These are phyloP conservation scores for Sutorius australiensis DNA, from an alignment of 768 basidiomycete species.

Conservation along the genomic window DNA sequence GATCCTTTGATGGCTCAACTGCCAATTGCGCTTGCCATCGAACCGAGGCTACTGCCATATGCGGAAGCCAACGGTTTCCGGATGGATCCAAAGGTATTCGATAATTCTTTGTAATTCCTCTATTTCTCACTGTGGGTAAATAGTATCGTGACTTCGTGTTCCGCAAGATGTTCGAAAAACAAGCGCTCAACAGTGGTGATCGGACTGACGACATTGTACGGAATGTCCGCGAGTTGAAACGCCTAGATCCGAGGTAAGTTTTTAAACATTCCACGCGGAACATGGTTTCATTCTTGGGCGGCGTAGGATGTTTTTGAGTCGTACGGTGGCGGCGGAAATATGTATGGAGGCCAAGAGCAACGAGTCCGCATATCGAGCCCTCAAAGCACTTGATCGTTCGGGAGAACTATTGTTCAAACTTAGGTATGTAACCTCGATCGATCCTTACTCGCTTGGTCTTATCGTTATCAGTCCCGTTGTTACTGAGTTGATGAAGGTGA, in stretches of 20 bases:
- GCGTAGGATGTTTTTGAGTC: conserved; percentile 73
- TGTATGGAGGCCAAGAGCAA: conserved; percentile 79
- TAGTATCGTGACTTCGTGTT: conserved; percentile 86
- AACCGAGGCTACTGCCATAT: conserved; percentile 68
- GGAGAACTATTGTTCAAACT: conserved; percentile 68
- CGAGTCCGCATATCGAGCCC: conserved; percentile 61
- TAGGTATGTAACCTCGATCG: conserved; percentile 39
- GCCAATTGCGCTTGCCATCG: conserved; percentile 71
- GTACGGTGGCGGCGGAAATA: conserved; percentile 79
- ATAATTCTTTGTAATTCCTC: not conserved
- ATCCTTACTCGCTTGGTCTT: not conserved
- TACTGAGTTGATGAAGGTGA: conserved; percentile 65
- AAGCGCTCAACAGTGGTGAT: conserved; percentile 43
- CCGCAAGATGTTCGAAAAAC: conserved; percentile 77
- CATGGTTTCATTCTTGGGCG: conserved; percentile 3
- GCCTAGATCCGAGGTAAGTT: conserved; percentile 62
- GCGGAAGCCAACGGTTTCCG: conserved; percentile 71
- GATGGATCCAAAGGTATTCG: conserved; percentile 69
- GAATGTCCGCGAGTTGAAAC: conserved; percentile 69
- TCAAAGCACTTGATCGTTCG: conserved; percentile 63
- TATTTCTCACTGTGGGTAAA: conserved; percentile 11
- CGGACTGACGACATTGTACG: conserved; percentile 59
- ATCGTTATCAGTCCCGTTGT: conserved; percentile 39
- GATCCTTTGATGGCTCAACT: conserved; percentile 78
- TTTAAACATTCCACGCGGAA: not conserved